Base-by-base conservation (phyloP, 2,329 filamentous ascomycete genomes). In the Hypoxylon sp. region DNA sequence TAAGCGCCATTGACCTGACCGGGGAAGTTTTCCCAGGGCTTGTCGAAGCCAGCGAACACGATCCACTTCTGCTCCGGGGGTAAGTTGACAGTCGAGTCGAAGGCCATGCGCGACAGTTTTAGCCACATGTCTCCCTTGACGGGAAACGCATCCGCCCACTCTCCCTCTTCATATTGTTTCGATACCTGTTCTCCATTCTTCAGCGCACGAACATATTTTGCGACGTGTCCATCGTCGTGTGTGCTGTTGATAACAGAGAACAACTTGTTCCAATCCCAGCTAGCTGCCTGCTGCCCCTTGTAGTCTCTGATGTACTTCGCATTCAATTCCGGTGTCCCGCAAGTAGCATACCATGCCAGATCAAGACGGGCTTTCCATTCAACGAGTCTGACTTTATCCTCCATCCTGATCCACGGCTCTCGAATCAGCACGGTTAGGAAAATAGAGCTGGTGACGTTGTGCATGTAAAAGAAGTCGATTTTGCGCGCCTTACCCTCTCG, bases 311-410 rank as follows among this genome's bases (percentile, higher is more conserved):
- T 61, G 17, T 55, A 45, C 2, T 74, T 65, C 5, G 17, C 28
- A 46, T 74, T n/a, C 2, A 79, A 70, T 38, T 68, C 50, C 0
- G 89, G 86, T 0, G 82, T 81, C 5, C 82, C 82, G 7, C 86
- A 81, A 0, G 87, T 88, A 0, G 87, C 86, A 73, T 93, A 93
- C 81, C 90, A 83, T 38, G 84, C 79, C 2, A 93, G 80, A 74
- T 91, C 89, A 56, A 85, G 77, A 43, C 90, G 84, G 3, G 82
- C 87, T 75, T 92, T 93, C 84, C 85, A 91, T 76, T 91, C 88
- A 3, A 93, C 79, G 0, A 93, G 78, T 2, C 89, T 84, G 19
- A 81, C 78, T 70, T 89, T 89, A 55, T 80, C 75, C 28, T 71
- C 76, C 4, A 77, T 17, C 2, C 46, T 34, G 58, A 81, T 76